These are phyloP conservation scores for Colletotrichum karsti DNA, from an alignment of 2,329 filamentous ascomycete genomes.

Conservation along the genomic window DNA sequence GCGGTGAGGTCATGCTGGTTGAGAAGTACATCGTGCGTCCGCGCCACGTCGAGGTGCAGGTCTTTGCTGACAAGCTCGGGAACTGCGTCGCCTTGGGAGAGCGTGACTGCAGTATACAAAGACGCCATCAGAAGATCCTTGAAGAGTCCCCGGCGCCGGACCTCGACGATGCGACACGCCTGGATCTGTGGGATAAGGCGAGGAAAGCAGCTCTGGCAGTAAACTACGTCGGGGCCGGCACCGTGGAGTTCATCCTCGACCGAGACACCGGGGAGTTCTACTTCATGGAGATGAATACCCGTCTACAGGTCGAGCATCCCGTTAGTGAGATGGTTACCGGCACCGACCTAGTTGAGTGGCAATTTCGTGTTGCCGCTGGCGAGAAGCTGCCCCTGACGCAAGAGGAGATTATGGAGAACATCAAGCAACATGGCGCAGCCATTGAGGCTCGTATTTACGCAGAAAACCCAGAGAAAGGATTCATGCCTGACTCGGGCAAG, in stretches of 20 bases:
- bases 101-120: conserved; percentile 87
- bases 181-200: conserved; percentile 73
- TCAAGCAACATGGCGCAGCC: conserved; percentile 80
- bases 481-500: conserved; percentile 92
- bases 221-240: conserved; percentile 88
- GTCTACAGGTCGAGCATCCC: conserved; percentile 95
- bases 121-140: conserved; percentile 89
- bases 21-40: conserved; percentile 84
- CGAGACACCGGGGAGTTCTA: conserved; percentile 83
- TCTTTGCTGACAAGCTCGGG: conserved; percentile 85
- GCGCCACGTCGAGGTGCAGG: conserved; percentile 88
- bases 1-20: conserved; percentile 82
- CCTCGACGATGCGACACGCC: conserved; percentile 63
- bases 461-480: conserved; percentile 90
- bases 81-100: conserved; percentile 87
- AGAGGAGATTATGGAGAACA: conserved; percentile 75
- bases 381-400: conserved; percentile 66
- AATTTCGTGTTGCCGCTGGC: conserved; percentile 78
- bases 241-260: conserved; percentile 91
- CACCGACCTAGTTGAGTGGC: conserved; percentile 89
- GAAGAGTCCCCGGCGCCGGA: conserved; percentile 87
- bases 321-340: conserved; percentile 80
- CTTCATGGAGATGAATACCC: conserved; percentile 86
- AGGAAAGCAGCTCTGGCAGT: conserved; percentile 76
- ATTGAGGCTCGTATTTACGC: conserved; percentile 98